phyloP scores from a whole-genome alignment of 2,329 filamentous ascomycete species.

The Tolypocladium sp. region DNA sequence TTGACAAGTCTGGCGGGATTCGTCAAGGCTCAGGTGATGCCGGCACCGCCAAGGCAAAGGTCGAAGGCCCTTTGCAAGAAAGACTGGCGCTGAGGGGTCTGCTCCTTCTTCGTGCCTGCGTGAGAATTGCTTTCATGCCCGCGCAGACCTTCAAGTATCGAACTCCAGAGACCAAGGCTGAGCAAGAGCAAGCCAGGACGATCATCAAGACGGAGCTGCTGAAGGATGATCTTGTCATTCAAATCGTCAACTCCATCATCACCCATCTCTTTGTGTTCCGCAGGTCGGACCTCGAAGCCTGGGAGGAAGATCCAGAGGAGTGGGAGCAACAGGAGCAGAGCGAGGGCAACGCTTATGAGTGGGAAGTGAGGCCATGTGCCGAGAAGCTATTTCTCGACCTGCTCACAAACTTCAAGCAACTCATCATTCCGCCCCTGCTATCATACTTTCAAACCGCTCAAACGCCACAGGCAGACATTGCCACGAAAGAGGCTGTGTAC shows the following conservation, averaged over 20 bases:
- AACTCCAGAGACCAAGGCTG: conserved; percentile 62
- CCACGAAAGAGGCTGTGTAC: conserved; percentile 90
- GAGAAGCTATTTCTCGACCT: conserved; percentile 92
- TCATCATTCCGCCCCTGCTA: conserved; percentile 71
- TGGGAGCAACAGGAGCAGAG: conserved; percentile 90
- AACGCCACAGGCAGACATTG: conserved; percentile 54
- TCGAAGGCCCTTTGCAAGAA: conserved; percentile 60
- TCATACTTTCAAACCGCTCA: conserved; percentile 75
- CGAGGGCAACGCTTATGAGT: conserved; percentile 79
- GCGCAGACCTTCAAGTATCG: conserved; percentile 77
- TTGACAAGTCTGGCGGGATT: conserved; percentile 51
- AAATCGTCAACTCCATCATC: conserved; percentile 78
- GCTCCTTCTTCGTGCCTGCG: conserved; percentile 69
- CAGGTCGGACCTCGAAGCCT: conserved; percentile 75
- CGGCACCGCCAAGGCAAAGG: conserved; percentile 35
- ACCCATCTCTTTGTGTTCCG: conserved; percentile 84
- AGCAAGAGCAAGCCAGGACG: conserved; percentile 61
- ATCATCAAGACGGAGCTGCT: conserved; percentile 67
- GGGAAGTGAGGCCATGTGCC: conserved; percentile 82
- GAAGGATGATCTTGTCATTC: conserved; percentile 64
- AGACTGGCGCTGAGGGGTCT: conserved; percentile 76
- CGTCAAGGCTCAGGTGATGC: conserved; percentile 31
- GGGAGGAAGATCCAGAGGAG: conserved; percentile 90
- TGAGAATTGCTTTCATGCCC: conserved; percentile 77
- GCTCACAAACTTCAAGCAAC: conserved; percentile 76